Evolutionary conservation across 2,329 filamentous ascomycete species (phyloP).

Genomic region (Knoxdaviesia proteae): DNA sequence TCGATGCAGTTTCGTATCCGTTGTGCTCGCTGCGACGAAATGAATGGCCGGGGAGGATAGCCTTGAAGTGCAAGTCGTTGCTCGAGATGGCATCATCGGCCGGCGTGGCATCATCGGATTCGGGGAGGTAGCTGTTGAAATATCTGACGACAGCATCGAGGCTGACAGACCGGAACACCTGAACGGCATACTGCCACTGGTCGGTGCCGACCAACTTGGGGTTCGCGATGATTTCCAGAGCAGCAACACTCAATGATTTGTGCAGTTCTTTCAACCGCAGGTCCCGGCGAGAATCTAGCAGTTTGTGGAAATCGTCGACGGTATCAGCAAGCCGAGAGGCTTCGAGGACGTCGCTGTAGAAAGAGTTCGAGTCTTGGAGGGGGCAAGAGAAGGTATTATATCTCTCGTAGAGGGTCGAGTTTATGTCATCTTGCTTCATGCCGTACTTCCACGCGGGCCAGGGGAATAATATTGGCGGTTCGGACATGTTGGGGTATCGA

Average conservation of each 20-base stretch:
- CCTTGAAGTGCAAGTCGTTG: neutral
- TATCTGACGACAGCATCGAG: conserved; percentile 39
- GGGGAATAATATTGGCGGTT: conserved; percentile 18
- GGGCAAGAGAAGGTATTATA: conserved; percentile 36
- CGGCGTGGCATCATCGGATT: conserved; percentile 16
- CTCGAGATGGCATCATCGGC: conserved; percentile 15
- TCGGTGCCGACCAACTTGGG: conserved; percentile 34
- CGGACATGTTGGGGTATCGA: conserved; percentile 24
- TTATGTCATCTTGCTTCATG: conserved; percentile 37
- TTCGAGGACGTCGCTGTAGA: conserved; percentile 40
- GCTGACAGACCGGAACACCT: conserved; percentile 36
- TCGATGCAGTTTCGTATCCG: conserved; percentile 9
- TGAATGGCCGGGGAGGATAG: neutral
- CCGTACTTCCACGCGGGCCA: conserved; percentile 45
- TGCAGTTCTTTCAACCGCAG: conserved; percentile 34
- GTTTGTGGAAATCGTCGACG: conserved; percentile 30
- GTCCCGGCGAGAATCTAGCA: conserved; percentile 31
- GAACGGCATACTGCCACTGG: conserved; percentile 36
- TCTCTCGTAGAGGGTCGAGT: conserved; percentile 33
- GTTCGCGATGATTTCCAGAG: conserved; percentile 40
- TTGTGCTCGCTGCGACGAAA: neutral
- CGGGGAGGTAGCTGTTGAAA: conserved; percentile 36
- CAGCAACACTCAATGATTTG: conserved; percentile 31
- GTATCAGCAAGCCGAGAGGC: conserved; percentile 28
- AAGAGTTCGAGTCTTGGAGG: conserved; percentile 38